phyloP scores from a whole-genome alignment of 345 rosid genomes.

The Noccaea bulbosa region DNA sequence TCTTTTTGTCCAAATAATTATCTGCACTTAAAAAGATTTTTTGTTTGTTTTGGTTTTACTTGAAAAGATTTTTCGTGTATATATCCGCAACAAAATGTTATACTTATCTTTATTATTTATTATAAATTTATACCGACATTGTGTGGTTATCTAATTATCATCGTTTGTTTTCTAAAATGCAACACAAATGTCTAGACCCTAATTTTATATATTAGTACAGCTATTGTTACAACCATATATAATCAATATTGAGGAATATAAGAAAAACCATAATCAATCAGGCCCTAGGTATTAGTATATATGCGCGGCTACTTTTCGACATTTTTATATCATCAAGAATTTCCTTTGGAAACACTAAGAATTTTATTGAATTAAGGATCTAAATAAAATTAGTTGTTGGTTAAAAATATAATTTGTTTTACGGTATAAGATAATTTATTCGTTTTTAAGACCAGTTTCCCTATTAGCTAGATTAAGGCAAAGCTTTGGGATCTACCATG shows the following conservation, averaged over 20 bases:
- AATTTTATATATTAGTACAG: too few species aligned
- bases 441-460: slow-evolving; percentile 2
- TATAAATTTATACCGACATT: too few species aligned
- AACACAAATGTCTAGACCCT: too few species aligned
- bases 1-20: not conserved
- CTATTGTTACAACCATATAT: too few species aligned
- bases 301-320: not conserved
- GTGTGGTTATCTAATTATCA: too few species aligned
- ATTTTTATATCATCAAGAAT: not conserved
- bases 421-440: not conserved
- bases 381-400: slow-evolving; percentile 12
- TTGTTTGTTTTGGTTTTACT: not conserved
- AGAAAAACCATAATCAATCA: not conserved
- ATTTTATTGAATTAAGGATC: slow-evolving; percentile 8
- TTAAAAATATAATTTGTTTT: slow-evolving; percentile 7
- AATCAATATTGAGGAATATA: too few species aligned
- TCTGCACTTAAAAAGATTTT: not conserved
- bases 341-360: slow-evolving; percentile 16
- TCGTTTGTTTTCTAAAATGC: too few species aligned
- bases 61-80: not conserved
- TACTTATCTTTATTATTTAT: too few species aligned
- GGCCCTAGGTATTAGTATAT: not conserved
- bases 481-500: slow-evolving; percentile 34
- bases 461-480: slow-evolving; percentile 17
- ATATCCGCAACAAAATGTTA: not conserved